A percentile compares a stretch with the other conserved stretches of the same genome.
phyloP scores from a whole-genome alignment of 805 yeast species.

The Metschnikowia sp. region DNA sequence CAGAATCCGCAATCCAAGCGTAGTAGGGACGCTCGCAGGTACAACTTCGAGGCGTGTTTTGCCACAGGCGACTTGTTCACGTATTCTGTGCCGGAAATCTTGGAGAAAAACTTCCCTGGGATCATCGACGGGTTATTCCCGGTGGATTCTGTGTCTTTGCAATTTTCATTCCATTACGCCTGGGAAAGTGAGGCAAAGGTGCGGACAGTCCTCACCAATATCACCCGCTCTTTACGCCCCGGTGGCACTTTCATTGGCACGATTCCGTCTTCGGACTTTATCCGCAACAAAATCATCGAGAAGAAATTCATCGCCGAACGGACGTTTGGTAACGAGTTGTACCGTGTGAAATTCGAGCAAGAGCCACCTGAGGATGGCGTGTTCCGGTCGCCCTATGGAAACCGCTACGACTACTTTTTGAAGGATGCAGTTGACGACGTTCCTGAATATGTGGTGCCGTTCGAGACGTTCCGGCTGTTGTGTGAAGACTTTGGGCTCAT shows the following conservation, averaged over 20 bases:
- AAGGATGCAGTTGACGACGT: constrained; percentile 95
- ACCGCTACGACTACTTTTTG: constrained; percentile 74
- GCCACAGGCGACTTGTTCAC: constrained; percentile 93
- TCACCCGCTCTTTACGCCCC: constrained; percentile 65
- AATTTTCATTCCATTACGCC: constrained; percentile 93
- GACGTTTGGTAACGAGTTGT: constrained; percentile 82
- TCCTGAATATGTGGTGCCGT: constrained; percentile 95
- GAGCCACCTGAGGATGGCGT: constrained; percentile 74
- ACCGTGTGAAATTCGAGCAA: constrained; percentile 75
- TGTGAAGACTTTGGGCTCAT: constrained; percentile 82
- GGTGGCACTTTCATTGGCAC: constrained; percentile 95
- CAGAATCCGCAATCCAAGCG: constrained; percentile 19
- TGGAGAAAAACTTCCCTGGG: constrained; percentile 59
- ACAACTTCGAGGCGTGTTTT: constrained; percentile 74
- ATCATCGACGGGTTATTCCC: constrained; percentile 64
- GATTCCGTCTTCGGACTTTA: constrained; percentile 86
- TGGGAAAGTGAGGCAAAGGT: constrained; percentile 83
- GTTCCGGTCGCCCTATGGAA: constrained; percentile 76
- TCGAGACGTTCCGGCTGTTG: constrained; percentile 76
- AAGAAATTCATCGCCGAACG: constrained; percentile 42
- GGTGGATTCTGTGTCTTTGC: constrained; percentile 84
- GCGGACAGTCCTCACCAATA: constrained; percentile 66
- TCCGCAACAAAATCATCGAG: constrained; percentile 57
- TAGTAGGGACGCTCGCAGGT: constrained; percentile 38
- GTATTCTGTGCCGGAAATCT: constrained; percentile 60